Evolutionary conservation across 2,329 filamentous ascomycete genomes (phyloP), one percentile per base, ranked within the genome.

Genomic region (Aspergillus ruber): DNA sequence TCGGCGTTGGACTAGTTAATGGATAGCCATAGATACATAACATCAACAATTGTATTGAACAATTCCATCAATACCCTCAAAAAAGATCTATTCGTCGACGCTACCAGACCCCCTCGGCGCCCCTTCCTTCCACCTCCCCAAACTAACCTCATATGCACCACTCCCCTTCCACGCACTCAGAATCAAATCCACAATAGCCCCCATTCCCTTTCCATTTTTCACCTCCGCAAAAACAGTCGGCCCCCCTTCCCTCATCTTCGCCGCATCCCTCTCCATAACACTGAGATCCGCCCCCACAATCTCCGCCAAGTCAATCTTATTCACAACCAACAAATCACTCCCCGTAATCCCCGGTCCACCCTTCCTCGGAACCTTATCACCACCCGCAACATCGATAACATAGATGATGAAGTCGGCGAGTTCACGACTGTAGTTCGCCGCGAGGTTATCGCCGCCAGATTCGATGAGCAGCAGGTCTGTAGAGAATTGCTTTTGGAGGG

Each of bases 331-430:
- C 67, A 98, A 67, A 64, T 98, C 93, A 60, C 87, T 93, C 73
- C 96, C 91, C 4, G 93, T 98, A 66, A 98, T 98, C 1, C 93
- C 93, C 0, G 93, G 93, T 0, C 93, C 93, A 23, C 93, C 93
- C 74, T 98, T 98, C 23, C 93, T 75, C 0, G 93, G 93, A 44
- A 98, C 85, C 79, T 98, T 98, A 70, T 98, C 93, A 10, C 93
- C 93, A 18, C 93, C 93, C 47, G 84, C 87, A 15, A 98, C 93
- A 70, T 98, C 93, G 59, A 98, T 97, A 25, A 98, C 93, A 68
- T 98, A 98, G 71, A 98, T 85, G 70, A 98, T 98, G 68, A 87
- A 98, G 69, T 98, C 93, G 1, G 93, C 93, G 56, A 98, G 76
- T 72, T 98, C 93, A 49, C 93, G 80, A 47, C 82, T 88, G 78